Percentiles rank a stretch among this genome's conserved stretches.
Conservation (phyloP, 176 grass and related monocot species). For the Bothriochloa decipiens region DNA sequence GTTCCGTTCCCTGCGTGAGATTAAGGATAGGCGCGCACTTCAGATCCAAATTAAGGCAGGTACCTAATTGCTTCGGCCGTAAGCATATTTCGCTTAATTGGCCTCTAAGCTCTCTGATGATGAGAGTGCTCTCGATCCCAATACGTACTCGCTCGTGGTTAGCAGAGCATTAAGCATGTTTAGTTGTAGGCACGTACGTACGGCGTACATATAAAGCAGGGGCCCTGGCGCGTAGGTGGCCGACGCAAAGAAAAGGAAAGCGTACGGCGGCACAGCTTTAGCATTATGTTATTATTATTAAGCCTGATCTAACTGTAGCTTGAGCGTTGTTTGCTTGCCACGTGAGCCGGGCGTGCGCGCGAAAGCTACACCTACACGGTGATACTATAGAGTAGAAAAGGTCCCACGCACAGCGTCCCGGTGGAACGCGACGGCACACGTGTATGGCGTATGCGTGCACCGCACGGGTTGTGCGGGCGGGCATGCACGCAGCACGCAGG, state of each 20-base stretch:
- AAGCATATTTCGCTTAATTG: constrained; percentile 22
- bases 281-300: neutral
- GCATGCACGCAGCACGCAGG: neutral
- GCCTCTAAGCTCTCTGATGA: neutral
- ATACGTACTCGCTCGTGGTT: neutral
- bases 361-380: neutral
- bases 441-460: constrained; percentile 17
- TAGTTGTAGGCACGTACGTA: neutral
- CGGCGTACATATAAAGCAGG: neutral
- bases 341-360: constrained; percentile 19
- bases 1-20: too few relatives aligned
- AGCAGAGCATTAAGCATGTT: neutral
- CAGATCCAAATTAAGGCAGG: neutral
- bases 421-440: constrained; percentile 2
- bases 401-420: neutral
- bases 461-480: neutral
- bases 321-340: neutral
- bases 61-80: constrained; percentile 37
- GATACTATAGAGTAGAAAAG: neutral
- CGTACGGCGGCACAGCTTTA: neutral
- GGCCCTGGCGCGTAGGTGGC: constrained; percentile 8
- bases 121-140: neutral
- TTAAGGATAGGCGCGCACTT: neutral
- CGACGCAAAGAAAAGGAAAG: neutral
- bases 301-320: neutral